Evolutionary conservation across 2,329 filamentous ascomycete genomes (phyloP).

Genomic region (Botrytis elliptica): DNA sequence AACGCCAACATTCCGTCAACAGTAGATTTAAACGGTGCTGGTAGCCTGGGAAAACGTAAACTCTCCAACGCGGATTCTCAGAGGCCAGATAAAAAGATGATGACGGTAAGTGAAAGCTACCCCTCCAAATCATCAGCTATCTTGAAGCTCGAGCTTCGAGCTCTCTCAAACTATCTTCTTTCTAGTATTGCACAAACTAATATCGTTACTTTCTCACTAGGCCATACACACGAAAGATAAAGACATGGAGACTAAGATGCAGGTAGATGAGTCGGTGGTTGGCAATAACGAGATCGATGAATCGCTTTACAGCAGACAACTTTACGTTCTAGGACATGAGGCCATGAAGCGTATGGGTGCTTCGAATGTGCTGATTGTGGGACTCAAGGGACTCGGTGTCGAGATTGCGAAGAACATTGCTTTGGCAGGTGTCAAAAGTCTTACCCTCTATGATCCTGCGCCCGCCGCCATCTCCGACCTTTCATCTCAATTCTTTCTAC

Average conservation of each 20-base stretch:
- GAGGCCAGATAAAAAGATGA: slow-evolving; percentile 57
- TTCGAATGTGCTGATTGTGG: slow-evolving; percentile 89
- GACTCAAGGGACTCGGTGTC: slow-evolving; percentile 89
- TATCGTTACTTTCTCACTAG: slow-evolving; percentile 31
- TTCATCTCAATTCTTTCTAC: slow-evolving; percentile 96
- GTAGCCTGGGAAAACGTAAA: slow-evolving; percentile 67
- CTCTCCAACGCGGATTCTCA: slow-evolving; percentile 59
- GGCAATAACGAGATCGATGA: slow-evolving; percentile 65
- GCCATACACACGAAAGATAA: slow-evolving; percentile 50
- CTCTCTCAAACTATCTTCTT: neutral
- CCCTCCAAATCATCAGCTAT: slow-evolving; percentile 23
- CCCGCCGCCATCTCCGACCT: slow-evolving; percentile 83
- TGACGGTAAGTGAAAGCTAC: slow-evolving; percentile 53
- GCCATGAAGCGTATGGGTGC: slow-evolving; percentile 99
- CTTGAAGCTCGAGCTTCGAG: slow-evolving; percentile 1
- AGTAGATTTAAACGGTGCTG: slow-evolving; percentile 31
- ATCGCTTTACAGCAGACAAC: slow-evolving; percentile 71
- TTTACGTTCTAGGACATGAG: slow-evolving; percentile 69
- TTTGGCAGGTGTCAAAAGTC: slow-evolving; percentile 94
- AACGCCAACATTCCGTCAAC: slow-evolving; percentile 39
- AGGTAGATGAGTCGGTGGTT: slow-evolving; percentile 60
- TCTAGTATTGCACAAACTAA: neutral
- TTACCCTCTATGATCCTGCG: slow-evolving; percentile 88
- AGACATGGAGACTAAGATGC: slow-evolving; percentile 63
- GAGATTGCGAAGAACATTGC: slow-evolving; percentile 99